Evolutionary conservation across 768 basidiomycete genomes (phyloP).

Genomic region (Pulveroboletus sp.): DNA sequence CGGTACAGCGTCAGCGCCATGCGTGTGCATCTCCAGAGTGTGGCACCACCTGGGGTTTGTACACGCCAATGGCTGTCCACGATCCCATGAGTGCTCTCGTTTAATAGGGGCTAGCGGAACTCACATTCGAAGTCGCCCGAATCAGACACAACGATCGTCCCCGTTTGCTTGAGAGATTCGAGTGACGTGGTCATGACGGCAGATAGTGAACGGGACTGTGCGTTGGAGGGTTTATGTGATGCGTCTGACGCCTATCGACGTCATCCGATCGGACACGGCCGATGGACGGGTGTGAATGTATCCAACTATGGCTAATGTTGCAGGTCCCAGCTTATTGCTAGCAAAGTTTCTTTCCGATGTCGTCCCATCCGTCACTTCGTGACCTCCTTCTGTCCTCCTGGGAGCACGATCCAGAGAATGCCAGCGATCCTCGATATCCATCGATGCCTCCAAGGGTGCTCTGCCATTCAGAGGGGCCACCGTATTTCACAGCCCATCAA

Average conservation of each 20-base stretch:
- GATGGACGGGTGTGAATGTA: too few relatives aligned
- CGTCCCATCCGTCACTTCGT: background rate
- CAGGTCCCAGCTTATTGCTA: too few relatives aligned
- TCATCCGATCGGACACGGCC: background rate
- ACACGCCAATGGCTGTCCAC: constrained; percentile 75
- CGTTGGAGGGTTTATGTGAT: background rate
- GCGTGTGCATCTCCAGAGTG: background rate
- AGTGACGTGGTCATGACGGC: constrained; percentile 69
- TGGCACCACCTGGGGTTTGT: constrained; percentile 77
- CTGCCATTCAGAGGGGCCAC: background rate
- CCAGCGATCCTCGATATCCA: background rate
- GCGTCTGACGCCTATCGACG: background rate
- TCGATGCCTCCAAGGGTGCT: constrained; percentile 1
- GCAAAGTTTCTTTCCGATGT: background rate
- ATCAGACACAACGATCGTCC: constrained; percentile 93
- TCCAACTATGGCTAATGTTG: background rate
- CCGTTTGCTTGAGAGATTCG: constrained; percentile 78
- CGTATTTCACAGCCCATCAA: background rate
- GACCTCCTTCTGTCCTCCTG: constrained; percentile 3
- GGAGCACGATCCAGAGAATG: constrained; percentile 1
- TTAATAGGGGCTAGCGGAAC: constrained; percentile 16
- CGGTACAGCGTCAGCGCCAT: background rate
- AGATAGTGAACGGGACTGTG: background rate
- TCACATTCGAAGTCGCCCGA: constrained; percentile 88
- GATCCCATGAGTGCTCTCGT: constrained; percentile 10